Conservation (phyloP, 345 rosid species). For the Citrus trifoliata region DNA sequence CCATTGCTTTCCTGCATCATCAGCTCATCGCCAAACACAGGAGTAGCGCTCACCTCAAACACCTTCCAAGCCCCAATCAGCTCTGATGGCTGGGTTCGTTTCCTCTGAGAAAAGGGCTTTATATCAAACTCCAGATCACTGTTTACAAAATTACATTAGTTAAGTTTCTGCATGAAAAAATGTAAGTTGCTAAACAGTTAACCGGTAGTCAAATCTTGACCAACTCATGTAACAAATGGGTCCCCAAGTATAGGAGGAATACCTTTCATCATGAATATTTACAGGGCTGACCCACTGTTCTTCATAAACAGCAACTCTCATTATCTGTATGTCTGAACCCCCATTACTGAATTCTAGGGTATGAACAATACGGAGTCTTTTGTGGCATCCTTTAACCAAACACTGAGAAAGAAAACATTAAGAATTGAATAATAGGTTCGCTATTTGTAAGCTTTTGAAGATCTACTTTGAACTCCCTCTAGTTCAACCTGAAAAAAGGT, state of each 20-base stretch:
- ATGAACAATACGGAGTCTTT: conserved; percentile 84
- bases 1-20: conserved; percentile 26
- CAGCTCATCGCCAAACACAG: conserved; percentile 55
- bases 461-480: neutral
- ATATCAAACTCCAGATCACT: conserved; percentile 55
- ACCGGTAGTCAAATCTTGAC: neutral
- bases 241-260: conserved; percentile 7
- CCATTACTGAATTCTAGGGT: conserved; percentile 77
- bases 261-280: conserved; percentile 61
- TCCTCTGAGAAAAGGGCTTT: conserved; percentile 72
- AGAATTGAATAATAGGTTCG: neutral
- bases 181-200: neutral
- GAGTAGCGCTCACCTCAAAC: conserved; percentile 83
- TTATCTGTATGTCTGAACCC: conserved; percentile 78
- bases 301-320: conserved; percentile 91
- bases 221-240: neutral
- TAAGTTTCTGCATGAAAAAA: conserved; percentile 2
- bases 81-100: conserved; percentile 65
- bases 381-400: conserved; percentile 96
- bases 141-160: conserved; percentile 19
- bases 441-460: neutral
- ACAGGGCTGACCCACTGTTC: conserved; percentile 87
- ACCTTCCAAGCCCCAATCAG: conserved; percentile 92
- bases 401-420: conserved; percentile 39
- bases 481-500: neutral